Evolutionary conservation across 495 filamentous ascomycete genomes (phyloP).

Genomic region (Penicillium cosmopolitanum): DNA sequence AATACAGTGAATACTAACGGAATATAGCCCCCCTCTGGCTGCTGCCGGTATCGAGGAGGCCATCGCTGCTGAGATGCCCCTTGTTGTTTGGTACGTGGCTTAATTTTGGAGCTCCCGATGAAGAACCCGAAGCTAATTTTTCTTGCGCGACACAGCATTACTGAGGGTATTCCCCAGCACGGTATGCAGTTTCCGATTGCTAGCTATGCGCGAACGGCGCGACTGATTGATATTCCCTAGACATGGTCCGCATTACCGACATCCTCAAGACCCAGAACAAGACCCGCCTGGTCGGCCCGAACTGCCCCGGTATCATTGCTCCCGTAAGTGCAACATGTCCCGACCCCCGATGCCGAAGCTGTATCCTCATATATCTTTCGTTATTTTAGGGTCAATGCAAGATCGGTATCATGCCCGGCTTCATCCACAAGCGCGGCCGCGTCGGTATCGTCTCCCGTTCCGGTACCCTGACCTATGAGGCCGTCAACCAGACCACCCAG

Average conservation of each 20-base stretch:
- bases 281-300: slow-evolving; percentile 94
- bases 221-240: slow-evolving; percentile 49
- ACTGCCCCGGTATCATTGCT: slow-evolving; percentile 98
- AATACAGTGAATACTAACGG: slow-evolving; percentile 20
- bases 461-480: slow-evolving; percentile 98
- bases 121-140: slow-evolving; percentile 16
- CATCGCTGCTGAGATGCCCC: slow-evolving; percentile 84
- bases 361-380: slow-evolving; percentile 18
- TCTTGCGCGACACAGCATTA: slow-evolving; percentile 63
- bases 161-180: slow-evolving; percentile 97
- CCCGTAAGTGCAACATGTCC: slow-evolving; percentile 51
- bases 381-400: slow-evolving; percentile 88
- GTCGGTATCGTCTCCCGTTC: slow-evolving; percentile 98
- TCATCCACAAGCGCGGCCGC: slow-evolving; percentile 99
- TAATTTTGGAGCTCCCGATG: slow-evolving; percentile 16
- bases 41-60: slow-evolving; percentile 97
- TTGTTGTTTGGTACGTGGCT: slow-evolving; percentile 78
- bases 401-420: slow-evolving; percentile 99
- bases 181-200: slow-evolving; percentile 53
- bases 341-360: not conserved
- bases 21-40: slow-evolving; percentile 77
- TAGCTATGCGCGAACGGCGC: slow-evolving; percentile 8
- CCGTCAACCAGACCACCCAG: slow-evolving; percentile 98
- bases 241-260: slow-evolving; percentile 99
- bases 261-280: slow-evolving; percentile 98